These are phyloP conservation scores for Iberis pinnata DNA, from an alignment of 345 rosid species.

Conservation along the genomic window DNA sequence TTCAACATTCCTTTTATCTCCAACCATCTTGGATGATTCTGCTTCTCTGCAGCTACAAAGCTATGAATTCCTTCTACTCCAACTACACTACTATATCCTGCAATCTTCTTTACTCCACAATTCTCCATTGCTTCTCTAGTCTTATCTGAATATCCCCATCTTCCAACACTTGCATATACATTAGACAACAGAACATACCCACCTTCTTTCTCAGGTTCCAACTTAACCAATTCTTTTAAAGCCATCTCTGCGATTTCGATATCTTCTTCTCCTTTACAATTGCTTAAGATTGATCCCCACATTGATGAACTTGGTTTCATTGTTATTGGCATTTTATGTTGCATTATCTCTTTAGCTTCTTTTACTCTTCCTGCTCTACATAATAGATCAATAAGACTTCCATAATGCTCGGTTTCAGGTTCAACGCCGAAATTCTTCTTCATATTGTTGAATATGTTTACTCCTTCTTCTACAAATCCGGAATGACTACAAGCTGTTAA, in stretches of 20 bases:
- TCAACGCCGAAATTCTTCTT: conserved; percentile 34
- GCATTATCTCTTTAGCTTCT: conserved; percentile 39
- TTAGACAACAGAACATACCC: conserved; percentile 51
- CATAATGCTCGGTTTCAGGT: conserved; percentile 48
- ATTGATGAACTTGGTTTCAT: conserved; percentile 40
- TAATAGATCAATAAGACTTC: conserved; percentile 49
- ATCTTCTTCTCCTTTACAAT: conserved; percentile 36
- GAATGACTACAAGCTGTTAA: conserved; percentile 50
- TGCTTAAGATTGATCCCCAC: conserved; percentile 54
- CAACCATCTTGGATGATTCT: conserved; percentile 37
- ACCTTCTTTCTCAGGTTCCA: conserved; percentile 56
- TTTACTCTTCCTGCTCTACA: conserved; percentile 45
- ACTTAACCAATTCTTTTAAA: conserved; percentile 37
- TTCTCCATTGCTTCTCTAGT: conserved; percentile 46
- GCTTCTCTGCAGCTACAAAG: conserved; percentile 44
- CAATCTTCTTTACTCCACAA: conserved; percentile 43
- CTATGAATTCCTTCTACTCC: conserved; percentile 37
- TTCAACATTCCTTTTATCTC: conserved; percentile 30
- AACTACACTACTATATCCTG: conserved; percentile 41
- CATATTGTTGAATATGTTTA: conserved; percentile 37
- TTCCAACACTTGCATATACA: conserved; percentile 40
- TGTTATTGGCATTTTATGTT: conserved; percentile 44
- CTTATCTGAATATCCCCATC: conserved; percentile 40
- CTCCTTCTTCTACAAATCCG: conserved; percentile 46
- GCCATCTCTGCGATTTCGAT: conserved; percentile 48